Evolutionary conservation across 2,329 filamentous ascomycete genomes (phyloP).

Genomic region (Monosporascus ibericus): DNA sequence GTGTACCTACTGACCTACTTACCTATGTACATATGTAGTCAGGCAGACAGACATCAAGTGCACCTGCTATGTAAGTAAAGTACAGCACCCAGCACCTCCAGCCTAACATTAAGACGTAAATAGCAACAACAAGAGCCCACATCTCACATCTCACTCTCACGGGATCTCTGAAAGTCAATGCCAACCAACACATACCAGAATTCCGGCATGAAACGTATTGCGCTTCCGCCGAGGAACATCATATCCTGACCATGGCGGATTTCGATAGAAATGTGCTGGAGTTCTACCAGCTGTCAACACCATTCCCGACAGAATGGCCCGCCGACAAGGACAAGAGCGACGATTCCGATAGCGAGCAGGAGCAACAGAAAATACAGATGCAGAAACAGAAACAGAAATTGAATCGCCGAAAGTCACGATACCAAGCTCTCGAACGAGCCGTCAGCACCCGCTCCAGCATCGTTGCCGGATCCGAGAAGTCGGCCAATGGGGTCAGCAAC

Average conservation of each 20-base stretch:
- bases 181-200: no score
- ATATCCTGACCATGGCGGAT: constrained; percentile 50
- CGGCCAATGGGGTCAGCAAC: constrained; percentile 61
- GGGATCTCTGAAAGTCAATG: no score
- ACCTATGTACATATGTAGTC: no score
- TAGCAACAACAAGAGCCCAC: no score
- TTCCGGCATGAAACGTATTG: no score
- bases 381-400: constrained; percentile 41
- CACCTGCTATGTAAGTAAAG: no score
- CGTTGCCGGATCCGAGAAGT: constrained; percentile 62
- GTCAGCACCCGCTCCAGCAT: constrained; percentile 62
- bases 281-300: constrained; percentile 78
- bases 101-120: no score
- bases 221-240: no score
- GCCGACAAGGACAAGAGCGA: constrained; percentile 64
- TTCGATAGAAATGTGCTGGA: constrained; percentile 73
- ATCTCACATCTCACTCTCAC: no score
- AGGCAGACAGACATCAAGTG: no score
- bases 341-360: constrained; percentile 56
- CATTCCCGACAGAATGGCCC: constrained; percentile 82
- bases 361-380: constrained; percentile 39
- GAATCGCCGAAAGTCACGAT: constrained; percentile 66
- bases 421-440: constrained; percentile 74
- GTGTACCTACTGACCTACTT: no score
- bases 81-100: no score